phyloP scores from a whole-genome alignment of 345 rosid genomes.

The Reutealis trisperma region DNA sequence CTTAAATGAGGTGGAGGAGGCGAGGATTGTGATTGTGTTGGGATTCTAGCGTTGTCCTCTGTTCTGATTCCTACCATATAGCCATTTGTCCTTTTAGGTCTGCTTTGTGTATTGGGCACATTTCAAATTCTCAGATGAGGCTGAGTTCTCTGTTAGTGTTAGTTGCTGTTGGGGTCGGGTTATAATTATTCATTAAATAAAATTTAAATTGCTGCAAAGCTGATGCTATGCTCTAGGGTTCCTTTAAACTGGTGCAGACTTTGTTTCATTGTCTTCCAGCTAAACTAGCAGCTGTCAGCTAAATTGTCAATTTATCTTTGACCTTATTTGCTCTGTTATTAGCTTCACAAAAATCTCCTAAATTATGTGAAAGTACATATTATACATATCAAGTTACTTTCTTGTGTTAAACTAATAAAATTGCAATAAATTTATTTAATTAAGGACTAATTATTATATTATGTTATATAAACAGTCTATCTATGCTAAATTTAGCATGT shows the following conservation, averaged over 20 bases:
- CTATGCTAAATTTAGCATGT: not conserved
- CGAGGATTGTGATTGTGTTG: not conserved
- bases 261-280: not conserved
- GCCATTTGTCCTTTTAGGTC: not conserved
- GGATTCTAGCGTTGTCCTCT: slow-evolving; percentile 4
- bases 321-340: not conserved
- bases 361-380: no score
- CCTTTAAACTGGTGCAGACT: not conserved
- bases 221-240: not conserved
- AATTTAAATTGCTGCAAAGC: slow-evolving; percentile 7
- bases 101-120: not conserved
- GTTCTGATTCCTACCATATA: not conserved
- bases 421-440: not conserved
- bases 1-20: not conserved
- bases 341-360: not conserved
- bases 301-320: not conserved
- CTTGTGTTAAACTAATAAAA: not conserved
- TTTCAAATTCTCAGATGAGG: not conserved
- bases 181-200: not conserved
- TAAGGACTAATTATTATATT: not conserved
- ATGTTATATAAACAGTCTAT: not conserved
- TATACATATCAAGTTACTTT: not conserved
- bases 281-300: not conserved
- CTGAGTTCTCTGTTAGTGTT: not conserved
- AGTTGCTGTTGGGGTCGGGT: no score